A percentile compares a stretch with the other conserved stretches of the same genome.
Conservation (phyloP, 192 early-diverging fungal species). For the Funneliformis geosporum region DNA sequence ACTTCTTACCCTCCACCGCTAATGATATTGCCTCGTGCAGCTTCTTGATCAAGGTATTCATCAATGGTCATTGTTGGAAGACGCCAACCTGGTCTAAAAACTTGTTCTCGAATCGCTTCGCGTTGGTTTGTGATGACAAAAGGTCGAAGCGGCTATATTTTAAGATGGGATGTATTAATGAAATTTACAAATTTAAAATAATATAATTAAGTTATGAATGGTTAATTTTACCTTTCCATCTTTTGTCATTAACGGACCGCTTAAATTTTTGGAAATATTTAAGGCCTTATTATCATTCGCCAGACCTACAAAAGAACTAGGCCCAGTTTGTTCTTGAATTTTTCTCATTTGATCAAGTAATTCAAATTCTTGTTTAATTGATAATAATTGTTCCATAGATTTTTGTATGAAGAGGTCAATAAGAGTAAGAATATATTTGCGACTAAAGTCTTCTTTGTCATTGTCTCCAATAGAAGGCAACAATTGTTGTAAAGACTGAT, state of each 20-base stretch:
- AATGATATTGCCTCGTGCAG: slow-evolving; percentile 86
- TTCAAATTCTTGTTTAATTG: slow-evolving; percentile 76
- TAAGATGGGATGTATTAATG: slow-evolving; percentile 33
- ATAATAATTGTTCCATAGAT: slow-evolving; percentile 65
- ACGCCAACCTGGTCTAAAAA: slow-evolving; percentile 82
- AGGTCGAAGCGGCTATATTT: slow-evolving; percentile 66
- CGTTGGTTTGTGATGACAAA: slow-evolving; percentile 86
- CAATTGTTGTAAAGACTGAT: slow-evolving; percentile 38
- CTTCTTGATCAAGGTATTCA: slow-evolving; percentile 87
- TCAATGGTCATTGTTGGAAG: slow-evolving; percentile 97
- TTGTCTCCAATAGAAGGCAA: slow-evolving; percentile 37
- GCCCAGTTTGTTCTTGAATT: slow-evolving; percentile 40
- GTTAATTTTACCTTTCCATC: slow-evolving; percentile 42
- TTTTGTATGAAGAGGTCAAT: slow-evolving; percentile 74
- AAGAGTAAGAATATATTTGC: slow-evolving; percentile 71
- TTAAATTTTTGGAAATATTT: slow-evolving; percentile 34
- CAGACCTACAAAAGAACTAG: slow-evolving; percentile 31
- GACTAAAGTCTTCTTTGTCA: slow-evolving; percentile 73
- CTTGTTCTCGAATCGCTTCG: slow-evolving; percentile 70
- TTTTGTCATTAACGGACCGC: slow-evolving; percentile 56
- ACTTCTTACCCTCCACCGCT: slow-evolving; percentile 73
- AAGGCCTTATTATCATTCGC: slow-evolving; percentile 36
- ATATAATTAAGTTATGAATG: neutral
- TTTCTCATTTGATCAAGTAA: slow-evolving; percentile 76
- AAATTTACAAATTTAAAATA: slow-evolving; percentile 19